Base-by-base conservation (phyloP, 371 early-diverging fungal species). In the Paraphysoderma sedebokerense region DNA sequence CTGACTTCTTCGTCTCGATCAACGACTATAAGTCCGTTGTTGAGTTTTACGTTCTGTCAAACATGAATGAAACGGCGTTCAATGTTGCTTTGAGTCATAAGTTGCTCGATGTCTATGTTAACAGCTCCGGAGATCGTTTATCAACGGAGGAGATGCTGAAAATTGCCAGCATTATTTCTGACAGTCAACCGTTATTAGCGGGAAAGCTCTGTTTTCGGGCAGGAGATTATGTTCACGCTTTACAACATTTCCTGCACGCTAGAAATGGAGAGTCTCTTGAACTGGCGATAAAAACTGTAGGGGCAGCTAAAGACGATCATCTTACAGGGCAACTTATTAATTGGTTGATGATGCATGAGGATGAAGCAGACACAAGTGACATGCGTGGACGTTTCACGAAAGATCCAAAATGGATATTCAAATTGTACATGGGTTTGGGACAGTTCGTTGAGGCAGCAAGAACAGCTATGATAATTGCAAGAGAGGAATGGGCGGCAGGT, bases 31-130 rank as follows among this genome's bases (percentile, higher is more conserved):
- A 55, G 30, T 50, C 65, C 17, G 69, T 66, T n/a, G 55, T 72
- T 8, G 72, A 72, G 53, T 72, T 72, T 48, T 67, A 47, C 45
- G 32, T 69, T n/a, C 51, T 68, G 46, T 68, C 72, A 2, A 72
- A 64, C 17, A 66, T 72, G 67, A 46, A 40, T 17, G 51, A 58
- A 26, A 67, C 70, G 44, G 72, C 70, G 11, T 70, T 68, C 47
- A 62, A 61, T 55, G 50, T 68, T 3, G 71, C 72, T 2, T 60
- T 62, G 62, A 55, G 66, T 24, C 59, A 62, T 29, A 63, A 65
- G 30, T 56, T 68, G 9, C 55, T 71, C 55, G 62, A 68, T 23
- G 59, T 64, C 29, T 72, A 58, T 51, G 65, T 56, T 3, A 65
- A 61, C 27, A 42, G 68, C 47, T 55, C 71, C 2, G 53, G 62